Evolutionary conservation across 2,329 filamentous ascomycete genomes (phyloP).

Genomic region (Lithohypha guttulata): DNA sequence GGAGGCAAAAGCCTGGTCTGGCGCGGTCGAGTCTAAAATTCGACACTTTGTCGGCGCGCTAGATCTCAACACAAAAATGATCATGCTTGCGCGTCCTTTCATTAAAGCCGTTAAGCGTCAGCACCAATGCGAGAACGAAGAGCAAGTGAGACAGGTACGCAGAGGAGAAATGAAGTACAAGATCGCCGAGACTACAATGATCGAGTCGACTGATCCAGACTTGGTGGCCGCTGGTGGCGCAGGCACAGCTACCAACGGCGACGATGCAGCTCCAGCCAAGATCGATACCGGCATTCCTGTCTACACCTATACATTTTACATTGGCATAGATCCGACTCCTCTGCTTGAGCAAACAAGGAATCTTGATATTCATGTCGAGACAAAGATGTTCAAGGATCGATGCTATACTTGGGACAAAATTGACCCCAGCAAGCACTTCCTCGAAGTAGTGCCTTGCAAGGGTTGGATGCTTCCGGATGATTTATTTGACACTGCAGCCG

Average conservation of each 20-base stretch:
- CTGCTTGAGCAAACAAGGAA: conserved; percentile 33
- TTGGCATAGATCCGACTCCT: conserved; percentile 46
- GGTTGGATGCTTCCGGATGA: conserved; percentile 84
- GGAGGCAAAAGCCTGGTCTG: conserved; percentile 76
- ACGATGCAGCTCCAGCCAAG: conserved; percentile 29
- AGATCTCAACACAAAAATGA: conserved; percentile 61
- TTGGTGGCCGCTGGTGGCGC: conserved; percentile 39
- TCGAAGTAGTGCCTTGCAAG: conserved; percentile 73
- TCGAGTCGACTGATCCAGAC: conserved; percentile 39
- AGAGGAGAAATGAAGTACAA: conserved; percentile 53
- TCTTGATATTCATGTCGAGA: conserved; percentile 56
- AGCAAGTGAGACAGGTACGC: conserved; percentile 52
- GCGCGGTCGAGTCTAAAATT: conserved; percentile 87
- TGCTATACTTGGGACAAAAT: conserved; percentile 69
- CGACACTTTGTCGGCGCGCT: conserved; percentile 73
- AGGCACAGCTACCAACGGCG: conserved; percentile 27
- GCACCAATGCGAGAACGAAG: conserved; percentile 56
- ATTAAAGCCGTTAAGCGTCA: conserved; percentile 83
- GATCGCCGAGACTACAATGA: conserved; percentile 41
- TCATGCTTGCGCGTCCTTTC: conserved; percentile 79
- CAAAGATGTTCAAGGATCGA: conserved; percentile 74
- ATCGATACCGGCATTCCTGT: conserved; percentile 41
- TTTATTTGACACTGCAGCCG: conserved; percentile 58
- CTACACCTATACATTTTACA: conserved; percentile 88
- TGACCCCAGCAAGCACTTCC: conserved; percentile 60